A percentile compares a stretch with the other conserved stretches of the same genome.
Evolutionary conservation across 257 asterid genomes (phyloP).

Genomic region (Capsicum rhomboideum): DNA sequence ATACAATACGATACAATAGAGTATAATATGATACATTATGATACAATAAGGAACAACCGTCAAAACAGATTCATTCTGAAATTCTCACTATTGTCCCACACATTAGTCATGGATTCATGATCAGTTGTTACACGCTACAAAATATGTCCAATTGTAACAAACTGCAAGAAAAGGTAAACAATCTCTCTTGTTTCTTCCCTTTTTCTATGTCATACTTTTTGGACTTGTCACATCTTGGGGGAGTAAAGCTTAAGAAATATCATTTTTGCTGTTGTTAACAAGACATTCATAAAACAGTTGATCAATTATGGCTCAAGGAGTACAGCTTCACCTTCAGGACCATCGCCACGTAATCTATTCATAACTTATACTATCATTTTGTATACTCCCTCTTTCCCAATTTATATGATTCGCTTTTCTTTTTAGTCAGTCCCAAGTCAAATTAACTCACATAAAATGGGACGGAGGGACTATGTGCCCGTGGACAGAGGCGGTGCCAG

Average conservation of each 20-base stretch:
- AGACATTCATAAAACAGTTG: background rate
- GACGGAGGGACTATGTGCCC: background rate
- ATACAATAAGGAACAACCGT: too few relatives aligned
- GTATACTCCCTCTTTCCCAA: too few relatives aligned
- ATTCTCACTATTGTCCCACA: background rate
- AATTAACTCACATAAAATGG: too few relatives aligned
- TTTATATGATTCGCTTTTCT: too few relatives aligned
- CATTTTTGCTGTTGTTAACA: background rate
- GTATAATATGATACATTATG: too few relatives aligned
- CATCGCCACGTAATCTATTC: background rate
- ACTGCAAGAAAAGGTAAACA: background rate
- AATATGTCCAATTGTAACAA: background rate
- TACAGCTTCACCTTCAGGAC: background rate
- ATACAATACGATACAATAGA: too few relatives aligned
- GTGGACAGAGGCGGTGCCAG: background rate
- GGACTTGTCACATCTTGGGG: background rate
- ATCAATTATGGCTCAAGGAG: background rate
- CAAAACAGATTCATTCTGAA: too few relatives aligned
- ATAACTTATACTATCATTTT: background rate
- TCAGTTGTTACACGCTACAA: conserved; percentile 8
- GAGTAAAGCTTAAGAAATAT: background rate
- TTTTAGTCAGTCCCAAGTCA: too few relatives aligned
- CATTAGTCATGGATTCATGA: conserved; percentile 1
- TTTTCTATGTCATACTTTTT: background rate
- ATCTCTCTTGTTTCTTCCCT: background rate